Evolutionary conservation across 169 alveolate genomes (phyloP).

Genomic region (Plasmodium fragile): DNA sequence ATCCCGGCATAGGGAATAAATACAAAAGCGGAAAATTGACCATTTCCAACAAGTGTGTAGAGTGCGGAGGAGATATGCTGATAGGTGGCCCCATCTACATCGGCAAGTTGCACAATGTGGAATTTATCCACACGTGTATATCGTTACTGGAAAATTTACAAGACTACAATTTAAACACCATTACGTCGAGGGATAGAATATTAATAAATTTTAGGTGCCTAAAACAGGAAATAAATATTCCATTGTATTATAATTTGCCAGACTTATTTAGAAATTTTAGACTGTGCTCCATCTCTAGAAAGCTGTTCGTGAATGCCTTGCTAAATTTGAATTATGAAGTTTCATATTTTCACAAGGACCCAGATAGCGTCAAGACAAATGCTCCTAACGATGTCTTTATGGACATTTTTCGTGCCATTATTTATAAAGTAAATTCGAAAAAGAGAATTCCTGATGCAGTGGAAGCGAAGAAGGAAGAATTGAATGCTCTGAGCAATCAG

Average conservation of each 20-base stretch:
- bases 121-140: slow-evolving; percentile 79
- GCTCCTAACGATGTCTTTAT: slow-evolving; percentile 91
- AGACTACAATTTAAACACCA: slow-evolving; percentile 41
- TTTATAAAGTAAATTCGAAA: slow-evolving; percentile 71
- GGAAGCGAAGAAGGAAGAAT: neutral
- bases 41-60: slow-evolving; percentile 80
- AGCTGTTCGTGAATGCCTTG: slow-evolving; percentile 62
- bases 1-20: slow-evolving; percentile 2
- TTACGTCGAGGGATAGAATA: slow-evolving; percentile 63
- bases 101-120: slow-evolving; percentile 84
- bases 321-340: slow-evolving; percentile 89
- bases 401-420: slow-evolving; percentile 88
- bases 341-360: slow-evolving; percentile 93
- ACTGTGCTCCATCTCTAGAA: slow-evolving; percentile 62
- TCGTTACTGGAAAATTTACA: slow-evolving; percentile 38
- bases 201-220: slow-evolving; percentile 64
- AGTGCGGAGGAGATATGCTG: slow-evolving; percentile 87
- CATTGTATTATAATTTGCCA: slow-evolving; percentile 71
- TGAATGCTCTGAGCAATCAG: neutral
- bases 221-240: slow-evolving; percentile 61
- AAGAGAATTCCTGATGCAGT: neutral
- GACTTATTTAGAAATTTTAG: slow-evolving; percentile 59
- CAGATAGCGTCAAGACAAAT: slow-evolving; percentile 91
- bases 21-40: slow-evolving; percentile 47
- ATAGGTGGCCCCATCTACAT: slow-evolving; percentile 89